A percentile compares a stretch with the other conserved stretches of the same genome.
Evolutionary conservation across 2,329 filamentous ascomycete species (phyloP).

Genomic region (Epichloe hybrida): DNA sequence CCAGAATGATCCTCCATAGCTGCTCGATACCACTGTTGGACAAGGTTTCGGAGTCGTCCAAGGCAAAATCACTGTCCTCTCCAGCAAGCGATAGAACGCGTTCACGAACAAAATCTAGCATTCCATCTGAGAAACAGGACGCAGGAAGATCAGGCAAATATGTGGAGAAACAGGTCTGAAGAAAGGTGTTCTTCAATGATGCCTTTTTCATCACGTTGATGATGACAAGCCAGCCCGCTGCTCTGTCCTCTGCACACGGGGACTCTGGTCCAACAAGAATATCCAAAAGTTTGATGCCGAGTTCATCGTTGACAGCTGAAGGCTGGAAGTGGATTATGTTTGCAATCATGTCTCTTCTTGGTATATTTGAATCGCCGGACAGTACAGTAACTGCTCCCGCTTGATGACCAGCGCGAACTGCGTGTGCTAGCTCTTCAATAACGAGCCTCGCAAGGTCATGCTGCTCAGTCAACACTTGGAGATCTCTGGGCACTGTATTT

Average conservation of each 20-base stretch:
- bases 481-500: slow-evolving; percentile 32
- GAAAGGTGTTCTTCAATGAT: slow-evolving; percentile 40
- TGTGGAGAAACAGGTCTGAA: slow-evolving; percentile 37
- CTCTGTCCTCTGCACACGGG: slow-evolving; percentile 45
- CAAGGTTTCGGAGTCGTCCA: slow-evolving; percentile 38
- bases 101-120: slow-evolving; percentile 49
- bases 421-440: slow-evolving; percentile 50
- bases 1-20: slow-evolving; percentile 72
- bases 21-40: slow-evolving; percentile 49
- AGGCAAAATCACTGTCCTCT: slow-evolving; percentile 27
- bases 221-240: slow-evolving; percentile 56
- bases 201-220: slow-evolving; percentile 30
- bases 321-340: slow-evolving; percentile 48
- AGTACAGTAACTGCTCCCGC: slow-evolving; percentile 31
- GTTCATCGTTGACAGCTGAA: slow-evolving; percentile 44
- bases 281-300: slow-evolving; percentile 57
- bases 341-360: slow-evolving; percentile 43
- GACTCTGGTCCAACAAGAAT: slow-evolving; percentile 54
- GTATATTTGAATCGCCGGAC: slow-evolving; percentile 33
- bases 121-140: slow-evolving; percentile 43
- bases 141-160: slow-evolving; percentile 46
- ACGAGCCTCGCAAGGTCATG: slow-evolving; percentile 48
- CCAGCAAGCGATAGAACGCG: slow-evolving; percentile 34
- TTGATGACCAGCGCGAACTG: slow-evolving; percentile 20
- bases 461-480: slow-evolving; percentile 44